Base-by-base conservation (phyloP, 129 eudicot species). In the Scalesia atractyloides region DNA sequence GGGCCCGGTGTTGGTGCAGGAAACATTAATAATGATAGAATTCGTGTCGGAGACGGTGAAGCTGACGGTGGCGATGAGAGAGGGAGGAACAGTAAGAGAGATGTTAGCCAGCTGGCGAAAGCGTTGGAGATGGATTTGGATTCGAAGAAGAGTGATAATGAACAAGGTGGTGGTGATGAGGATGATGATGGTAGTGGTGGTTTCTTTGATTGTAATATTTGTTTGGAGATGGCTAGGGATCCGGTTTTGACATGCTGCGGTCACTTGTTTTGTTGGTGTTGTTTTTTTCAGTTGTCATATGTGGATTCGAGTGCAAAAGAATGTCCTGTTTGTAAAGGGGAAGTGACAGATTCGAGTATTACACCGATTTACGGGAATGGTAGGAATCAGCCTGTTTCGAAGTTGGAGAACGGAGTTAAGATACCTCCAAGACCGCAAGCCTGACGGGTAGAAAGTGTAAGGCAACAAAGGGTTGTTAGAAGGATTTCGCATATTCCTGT, bases 351-450 rank as follows among this genome's bases (percentile, higher is more conserved):
- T 79, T 72, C 83, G 5, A 83, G 73, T 41, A 70, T 90, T 33
- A 83, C 82, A 20, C 97, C 97, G 0, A 85, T 90, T 33, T 90
- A 87, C 46, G 97, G 97, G 18, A 86, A 86, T 65, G 96, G 86
- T 9, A 73, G 69, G 17, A 14, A 52, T 73, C 69, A 58, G 18
- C 76, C 62, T 0, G 84, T 74, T 13, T 33, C 33, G 62, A 82
- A 85, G 65, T 34, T 72, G 12, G 94, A 84, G 14, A 76, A 86
- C 12, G 89, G 82, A 37, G 56, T 82, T 68, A 77, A 71, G 65
- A 72, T 90, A 68, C 97, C 97, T 10, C 97, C 91, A 9, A 79
- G 97, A 69, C 97, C 97, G 11, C 79, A 81, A 44, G 97, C 95
- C 0, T 83, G 74, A 7, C 66, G 95, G 64, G 79, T 90, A 13